Evolutionary conservation across 2,329 filamentous ascomycete genomes (phyloP), one percentile per base, ranked within the genome.

Genomic region (Ceratocystis albifundus): DNA sequence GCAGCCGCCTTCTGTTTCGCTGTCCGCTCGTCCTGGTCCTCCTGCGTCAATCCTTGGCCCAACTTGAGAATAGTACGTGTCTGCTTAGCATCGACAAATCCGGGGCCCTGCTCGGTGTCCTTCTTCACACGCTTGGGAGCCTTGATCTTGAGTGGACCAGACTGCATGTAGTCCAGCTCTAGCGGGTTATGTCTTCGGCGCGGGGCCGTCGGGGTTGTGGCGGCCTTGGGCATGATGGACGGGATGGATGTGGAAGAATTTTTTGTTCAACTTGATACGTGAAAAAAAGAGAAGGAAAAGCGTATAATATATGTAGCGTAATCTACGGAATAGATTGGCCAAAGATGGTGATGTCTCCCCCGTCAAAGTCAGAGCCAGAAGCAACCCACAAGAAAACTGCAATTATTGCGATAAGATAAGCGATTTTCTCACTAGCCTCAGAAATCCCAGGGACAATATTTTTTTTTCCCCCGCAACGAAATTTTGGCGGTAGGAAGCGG

Each of bases 11-110:
- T 55, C 10, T 66, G 36, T 57, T 64, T 44, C 32, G 62, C 53
- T 1, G 41, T 70, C 70, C 70, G 72, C 59, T 73, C 72, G 25
- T 77, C 74, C 70, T 77, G 71, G 66, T 93, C 90, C 74, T 97
- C 93, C 53, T 94, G 90, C 15, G 85, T 87, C 15, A 99, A 80
- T 73, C 96, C 90, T 72, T 92, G 88, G 66, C 93, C 93, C 71
- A 97, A 90, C 70, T 88, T 85, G 68, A 99, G 75, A 74, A 99
- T 99, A 72, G 90, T 91, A 71, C 87, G 84, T 67, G 93, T 96
- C 20, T 92, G 86, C 74, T 90, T 92, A 67, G 91, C 86, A 75
- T 96, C 92, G 69, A 99, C 85, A 72, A 88, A 97, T 70, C 82
- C 79, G 69, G 88, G 84, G 68, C 83, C 81, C 67, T 84, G 82